Evolutionary conservation across 495 filamentous ascomycete genomes (phyloP), one percentile per base, ranked within the genome.

Genomic region (Letharia lupina): DNA sequence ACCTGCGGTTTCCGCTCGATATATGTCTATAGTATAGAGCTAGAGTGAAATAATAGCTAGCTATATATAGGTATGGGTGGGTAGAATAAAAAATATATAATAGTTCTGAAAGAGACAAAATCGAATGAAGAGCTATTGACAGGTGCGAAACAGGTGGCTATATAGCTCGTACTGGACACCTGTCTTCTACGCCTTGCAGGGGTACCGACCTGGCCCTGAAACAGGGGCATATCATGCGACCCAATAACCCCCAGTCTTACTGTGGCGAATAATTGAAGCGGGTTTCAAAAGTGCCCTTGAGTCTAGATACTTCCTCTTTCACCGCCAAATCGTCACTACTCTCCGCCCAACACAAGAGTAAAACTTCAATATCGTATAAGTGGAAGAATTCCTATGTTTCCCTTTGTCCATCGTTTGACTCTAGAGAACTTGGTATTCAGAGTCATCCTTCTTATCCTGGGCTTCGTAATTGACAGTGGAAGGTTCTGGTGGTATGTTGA

Each of bases 361-460:
- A 54, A 2, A 69, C 70, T 37, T 54, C 67, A 31, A 71, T 67
- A 10, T 68, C 65, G 65, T 50, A n/a, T 71, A 71, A 0, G n/a
- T 23, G 4, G 58, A 54, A 20, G 67, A 47, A 23, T n/a, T 57
- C 9, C 42, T n/a, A 50, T 69, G 67, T 0, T 61, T 47, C 4
- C 67, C 56, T 23, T 67, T 28, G n/a, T 56, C 61, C 70, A 71
- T 71, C 31, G 42, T 41, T 12, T 57, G 61, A 20, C 20, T 65
- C 67, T 65, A 71, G 15, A 35, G 28, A 8, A 69, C 28, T 41
- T 69, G 70, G 33, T 58, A 40, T 0, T 60, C 57, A 10, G 70
- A 65, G 42, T 65, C 62, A 2, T 61, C 42, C 11, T 42, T 60
- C 20, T 62, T 65, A 52, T 60, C 61, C 59, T 60, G 28, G 23